Conservation (phyloP, 2,329 filamentous ascomycete genomes). For the Diaporthe ilicicola region DNA sequence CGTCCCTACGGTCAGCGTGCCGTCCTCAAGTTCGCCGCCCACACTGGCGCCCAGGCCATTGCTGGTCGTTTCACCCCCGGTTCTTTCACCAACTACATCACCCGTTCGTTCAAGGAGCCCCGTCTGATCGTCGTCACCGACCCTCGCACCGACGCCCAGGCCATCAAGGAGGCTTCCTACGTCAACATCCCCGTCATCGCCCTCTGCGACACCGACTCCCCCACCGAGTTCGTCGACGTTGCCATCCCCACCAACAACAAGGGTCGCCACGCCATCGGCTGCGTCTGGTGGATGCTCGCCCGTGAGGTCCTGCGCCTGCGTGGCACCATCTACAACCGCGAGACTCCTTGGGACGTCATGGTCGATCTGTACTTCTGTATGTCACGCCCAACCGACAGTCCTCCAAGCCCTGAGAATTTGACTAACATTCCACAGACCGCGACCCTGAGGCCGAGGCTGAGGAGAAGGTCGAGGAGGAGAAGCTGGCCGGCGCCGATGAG, state of each 20-base stretch:
- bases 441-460: conserved; percentile 99
- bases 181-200: conserved; percentile 99
- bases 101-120: conserved; percentile 99
- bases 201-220: conserved; percentile 98
- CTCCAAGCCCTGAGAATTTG: neutral
- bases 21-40: conserved; percentile 98
- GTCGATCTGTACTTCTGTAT: conserved; percentile 99
- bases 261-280: conserved; percentile 98
- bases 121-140: conserved; percentile 99
- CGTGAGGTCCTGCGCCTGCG: conserved; percentile 99
- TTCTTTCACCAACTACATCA: conserved; percentile 99
- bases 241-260: conserved; percentile 99
- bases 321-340: conserved; percentile 94
- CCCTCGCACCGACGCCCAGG: conserved; percentile 98
- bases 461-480: conserved; percentile 96
- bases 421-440: conserved; percentile 69
- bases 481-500: conserved; percentile 86
- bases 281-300: conserved; percentile 99
- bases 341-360: conserved; percentile 99
- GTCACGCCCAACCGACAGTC: conserved; percentile 41
- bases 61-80: conserved; percentile 99
- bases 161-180: conserved; percentile 99
- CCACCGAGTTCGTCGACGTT: conserved; percentile 99
- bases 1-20: conserved; percentile 99
- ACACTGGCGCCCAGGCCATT: conserved; percentile 98